Conservation (phyloP, 257 asterid species). For the Nicotiana otophora region DNA sequence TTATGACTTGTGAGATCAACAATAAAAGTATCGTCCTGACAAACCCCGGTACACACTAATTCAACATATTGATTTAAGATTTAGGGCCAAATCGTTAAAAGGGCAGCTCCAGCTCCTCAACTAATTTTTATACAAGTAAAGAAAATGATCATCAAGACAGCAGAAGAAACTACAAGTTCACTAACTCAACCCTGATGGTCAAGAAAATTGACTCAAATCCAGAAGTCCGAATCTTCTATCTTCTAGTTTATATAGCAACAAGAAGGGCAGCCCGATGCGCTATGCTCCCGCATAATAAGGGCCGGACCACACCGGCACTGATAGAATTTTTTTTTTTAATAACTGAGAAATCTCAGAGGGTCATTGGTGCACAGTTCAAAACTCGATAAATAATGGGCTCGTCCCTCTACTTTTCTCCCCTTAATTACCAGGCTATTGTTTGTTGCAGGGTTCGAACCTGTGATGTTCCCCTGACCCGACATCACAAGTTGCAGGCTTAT, state of each 20-base stretch:
- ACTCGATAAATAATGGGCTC: neutral
- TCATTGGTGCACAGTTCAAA: neutral
- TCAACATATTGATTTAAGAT: neutral
- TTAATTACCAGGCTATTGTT: neutral
- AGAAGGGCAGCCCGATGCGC: no score
- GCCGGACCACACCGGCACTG: no score
- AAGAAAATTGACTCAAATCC: no score
- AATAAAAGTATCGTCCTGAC: neutral
- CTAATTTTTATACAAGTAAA: neutral
- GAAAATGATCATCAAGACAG: neutral
- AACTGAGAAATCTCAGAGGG: neutral
- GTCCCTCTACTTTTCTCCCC: neutral
- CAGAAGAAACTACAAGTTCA: neutral
- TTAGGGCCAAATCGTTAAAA: neutral
- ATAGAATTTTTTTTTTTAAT: no score
- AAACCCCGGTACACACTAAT: neutral
- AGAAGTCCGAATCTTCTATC: no score
- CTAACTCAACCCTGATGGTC: neutral
- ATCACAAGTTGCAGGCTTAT: neutral
- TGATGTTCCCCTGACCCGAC: neutral
- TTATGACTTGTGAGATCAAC: no score
- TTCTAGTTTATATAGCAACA: no score
- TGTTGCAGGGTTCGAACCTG: neutral
- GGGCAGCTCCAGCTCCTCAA: neutral
- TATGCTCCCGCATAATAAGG: no score